A percentile compares a stretch with the other conserved stretches of the same genome.
Conservation (phyloP, 768 basidiomycete genomes). For the Gymnopilus junonius region DNA sequence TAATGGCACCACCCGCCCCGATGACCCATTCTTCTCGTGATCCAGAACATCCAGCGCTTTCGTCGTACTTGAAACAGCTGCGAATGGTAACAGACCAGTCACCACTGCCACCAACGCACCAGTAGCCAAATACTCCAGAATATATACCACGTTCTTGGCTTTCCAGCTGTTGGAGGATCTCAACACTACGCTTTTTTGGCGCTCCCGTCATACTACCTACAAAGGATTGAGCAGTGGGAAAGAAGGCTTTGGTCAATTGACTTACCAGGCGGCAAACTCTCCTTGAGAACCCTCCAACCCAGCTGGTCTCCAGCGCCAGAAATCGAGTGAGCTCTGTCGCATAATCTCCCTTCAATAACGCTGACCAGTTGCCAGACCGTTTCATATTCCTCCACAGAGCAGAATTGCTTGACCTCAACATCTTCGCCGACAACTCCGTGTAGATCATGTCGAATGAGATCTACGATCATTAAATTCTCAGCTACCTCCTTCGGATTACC, state of each 20-base stretch:
- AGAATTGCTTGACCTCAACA: conserved; percentile 85
- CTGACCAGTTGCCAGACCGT: conserved; percentile 97
- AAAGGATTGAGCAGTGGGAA: background rate
- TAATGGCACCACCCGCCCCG: conserved; percentile 97
- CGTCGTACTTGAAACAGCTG: conserved; percentile 82
- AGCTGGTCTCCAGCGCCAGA: conserved; percentile 50
- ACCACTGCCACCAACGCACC: conserved; percentile 84
- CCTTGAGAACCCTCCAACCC: conserved; percentile 79
- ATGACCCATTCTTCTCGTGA: conserved; percentile 67
- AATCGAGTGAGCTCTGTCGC: conserved; percentile 27
- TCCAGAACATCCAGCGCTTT: conserved; percentile 18
- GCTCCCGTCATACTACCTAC: conserved; percentile 97
- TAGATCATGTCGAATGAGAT: conserved; percentile 92
- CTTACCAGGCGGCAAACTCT: conserved; percentile 86
- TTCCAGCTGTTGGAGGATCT: conserved; percentile 85
- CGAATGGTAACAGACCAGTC: conserved; percentile 96
- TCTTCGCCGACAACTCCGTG: conserved; percentile 82
- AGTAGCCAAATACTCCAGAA: conserved; percentile 93
- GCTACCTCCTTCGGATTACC: conserved; percentile 89
- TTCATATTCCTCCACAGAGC: conserved; percentile 87
- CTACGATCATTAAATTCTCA: conserved; percentile 98
- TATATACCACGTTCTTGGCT: conserved; percentile 76
- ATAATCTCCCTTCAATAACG: conserved; percentile 78
- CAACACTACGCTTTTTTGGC: conserved; percentile 92
- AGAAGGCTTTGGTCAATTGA: background rate